Evolutionary conservation across 495 filamentous ascomycete genomes (phyloP), one percentile per base, ranked within the genome.

Genomic region (Terfezia claveryi): DNA sequence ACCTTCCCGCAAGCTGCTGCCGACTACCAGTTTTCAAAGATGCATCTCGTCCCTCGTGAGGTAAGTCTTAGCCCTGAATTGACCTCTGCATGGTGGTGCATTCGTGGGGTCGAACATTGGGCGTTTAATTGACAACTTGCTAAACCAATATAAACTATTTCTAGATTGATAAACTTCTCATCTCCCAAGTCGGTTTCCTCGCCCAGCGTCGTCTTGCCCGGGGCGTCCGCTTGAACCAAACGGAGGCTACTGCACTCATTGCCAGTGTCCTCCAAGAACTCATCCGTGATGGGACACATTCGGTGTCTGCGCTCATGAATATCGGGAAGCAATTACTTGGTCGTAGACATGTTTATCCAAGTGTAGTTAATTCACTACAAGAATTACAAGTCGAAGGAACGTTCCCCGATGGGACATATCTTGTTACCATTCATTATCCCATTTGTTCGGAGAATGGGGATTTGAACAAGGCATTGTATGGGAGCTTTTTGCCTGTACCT

Each of bases 301-400:
- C 74, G 50, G 89, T 98, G 56, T 80, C 88, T 10, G 85, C 92
- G 62, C 83, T 98, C 66, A 95, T 96, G 88, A 73, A 77, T 52
- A 77, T 89, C 58, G 91, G 91, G 61, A 80, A 83, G 63, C 85
- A 80, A 16, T 85, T 98, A 78, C 85, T 98, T 14, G 91, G 92
- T 56, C 84, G 91, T 4, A 83, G 89, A 23, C 92, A 98, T 67
- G 91, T 98, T 58, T 72, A 87, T 14, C 87, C 92, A 23, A 78
- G 80, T 16, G 91, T 98, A 36, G 71, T 77, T 27, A 70, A 75
- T 3, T 82, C 83, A 10, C 76, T 98, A 27, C 72, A 75, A 53
- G 83, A 92, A 70, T 76, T 98, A 57, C 84, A 88, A 72, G 81
- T 96, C 56, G 91, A 98, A 68, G 91, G 92, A 38, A 98, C 91